Conservation (phyloP, 1,139 yeast genomes). For the Candida sanyaensis region DNA sequence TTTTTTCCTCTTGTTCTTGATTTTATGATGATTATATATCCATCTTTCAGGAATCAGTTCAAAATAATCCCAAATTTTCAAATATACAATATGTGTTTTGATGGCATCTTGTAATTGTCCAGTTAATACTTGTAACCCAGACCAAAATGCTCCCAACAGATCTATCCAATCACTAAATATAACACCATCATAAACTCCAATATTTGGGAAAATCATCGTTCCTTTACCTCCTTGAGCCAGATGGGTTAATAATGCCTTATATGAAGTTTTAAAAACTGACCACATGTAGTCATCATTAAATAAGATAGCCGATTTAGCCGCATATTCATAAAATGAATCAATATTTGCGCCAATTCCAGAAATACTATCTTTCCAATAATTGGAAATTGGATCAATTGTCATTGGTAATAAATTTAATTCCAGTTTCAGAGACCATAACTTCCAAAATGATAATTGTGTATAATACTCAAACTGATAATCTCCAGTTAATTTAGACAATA, state of each 20-base stretch:
- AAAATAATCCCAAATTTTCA: slow-evolving; percentile 78
- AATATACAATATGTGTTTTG: slow-evolving; percentile 59
- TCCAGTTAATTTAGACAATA: slow-evolving; percentile 71
- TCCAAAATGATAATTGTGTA: slow-evolving; percentile 64
- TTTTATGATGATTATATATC: slow-evolving; percentile 39
- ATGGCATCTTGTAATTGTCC: slow-evolving; percentile 76
- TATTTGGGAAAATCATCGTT: slow-evolving; percentile 60
- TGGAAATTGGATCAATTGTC: slow-evolving; percentile 66
- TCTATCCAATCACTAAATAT: slow-evolving; percentile 73
- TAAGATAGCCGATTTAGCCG: slow-evolving; percentile 72
- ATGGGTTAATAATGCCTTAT: slow-evolving; percentile 55
- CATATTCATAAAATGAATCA: slow-evolving; percentile 92
- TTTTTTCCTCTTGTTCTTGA: slow-evolving; percentile 10
- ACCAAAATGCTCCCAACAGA: slow-evolving; percentile 83
- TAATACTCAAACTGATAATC: slow-evolving; percentile 69
- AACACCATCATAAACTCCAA: slow-evolving; percentile 55
- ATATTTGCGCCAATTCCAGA: slow-evolving; percentile 91
- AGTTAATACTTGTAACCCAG: slow-evolving; percentile 77
- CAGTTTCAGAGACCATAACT: slow-evolving; percentile 70
- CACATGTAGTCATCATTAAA: slow-evolving; percentile 67
- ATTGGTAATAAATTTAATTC: slow-evolving; percentile 69
- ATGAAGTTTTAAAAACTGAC: slow-evolving; percentile 60
- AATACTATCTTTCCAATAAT: slow-evolving; percentile 57
- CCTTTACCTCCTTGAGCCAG: slow-evolving; percentile 48
- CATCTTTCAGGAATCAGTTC: slow-evolving; percentile 90